Conservation (phyloP, 2,329 filamentous ascomycete species). For the Apiospora hydei region DNA sequence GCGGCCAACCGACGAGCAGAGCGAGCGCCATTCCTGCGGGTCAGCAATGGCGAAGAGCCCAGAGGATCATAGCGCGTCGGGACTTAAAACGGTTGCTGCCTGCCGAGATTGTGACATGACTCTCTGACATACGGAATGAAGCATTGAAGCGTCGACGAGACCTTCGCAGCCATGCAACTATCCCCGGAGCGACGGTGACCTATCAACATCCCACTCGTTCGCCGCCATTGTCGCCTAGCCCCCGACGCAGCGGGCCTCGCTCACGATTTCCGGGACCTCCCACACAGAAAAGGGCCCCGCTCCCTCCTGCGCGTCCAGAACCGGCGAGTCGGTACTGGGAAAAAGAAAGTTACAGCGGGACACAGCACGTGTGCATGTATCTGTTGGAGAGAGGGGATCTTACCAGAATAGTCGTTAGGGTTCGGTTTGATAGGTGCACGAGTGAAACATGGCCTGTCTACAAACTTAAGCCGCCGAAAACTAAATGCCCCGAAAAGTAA, state of each 20-base stretch:
- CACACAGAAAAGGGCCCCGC: neutral
- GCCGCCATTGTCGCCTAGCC: neutral
- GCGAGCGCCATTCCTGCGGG: neutral
- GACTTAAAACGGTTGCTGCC: neutral
- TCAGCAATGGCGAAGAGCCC: neutral
- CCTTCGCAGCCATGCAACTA: neutral
- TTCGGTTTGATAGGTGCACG: neutral
- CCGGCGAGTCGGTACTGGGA: neutral
- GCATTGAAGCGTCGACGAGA: neutral
- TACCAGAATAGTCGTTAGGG: neutral
- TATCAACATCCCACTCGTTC: neutral
- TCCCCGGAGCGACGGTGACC: neutral
- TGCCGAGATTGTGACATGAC: slow-evolving; percentile 11
- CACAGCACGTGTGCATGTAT: neutral
- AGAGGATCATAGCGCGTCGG: neutral
- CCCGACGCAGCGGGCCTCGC: neutral
- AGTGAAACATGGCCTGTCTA: neutral
- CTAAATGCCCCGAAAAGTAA: neutral
- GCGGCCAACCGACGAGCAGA: neutral
- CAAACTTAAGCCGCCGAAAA: neutral
- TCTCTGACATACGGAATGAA: neutral
- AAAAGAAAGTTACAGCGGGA: neutral
- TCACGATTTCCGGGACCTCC: neutral
- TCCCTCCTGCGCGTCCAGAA: neutral
- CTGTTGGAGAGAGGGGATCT: neutral